These are phyloP conservation scores for Cladosporium phlei DNA, from an alignment of 2,329 filamentous ascomycete species.

Conservation along the genomic window DNA sequence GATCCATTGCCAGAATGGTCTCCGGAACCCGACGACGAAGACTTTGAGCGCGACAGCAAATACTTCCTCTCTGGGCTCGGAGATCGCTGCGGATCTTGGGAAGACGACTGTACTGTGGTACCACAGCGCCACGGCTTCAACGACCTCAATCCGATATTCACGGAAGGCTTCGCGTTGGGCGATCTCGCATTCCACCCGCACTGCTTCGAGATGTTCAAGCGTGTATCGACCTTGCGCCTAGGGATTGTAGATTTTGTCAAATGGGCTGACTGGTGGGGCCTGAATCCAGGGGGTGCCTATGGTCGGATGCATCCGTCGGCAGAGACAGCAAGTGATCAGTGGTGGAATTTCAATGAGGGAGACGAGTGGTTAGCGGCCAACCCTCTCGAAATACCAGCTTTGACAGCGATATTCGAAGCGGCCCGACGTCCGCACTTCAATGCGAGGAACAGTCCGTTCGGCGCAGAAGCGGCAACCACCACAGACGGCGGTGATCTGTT, in stretches of 20 bases:
- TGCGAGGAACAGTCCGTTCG: neutral
- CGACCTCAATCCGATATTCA: neutral
- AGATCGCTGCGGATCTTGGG: neutral
- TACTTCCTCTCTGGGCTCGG: slow-evolving; percentile 13
- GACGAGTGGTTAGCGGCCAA: neutral
- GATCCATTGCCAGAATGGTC: too few species aligned
- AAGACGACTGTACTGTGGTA: neutral
- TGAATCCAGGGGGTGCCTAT: too few species aligned
- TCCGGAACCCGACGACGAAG: slow-evolving; percentile 8
- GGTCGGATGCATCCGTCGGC: too few species aligned
- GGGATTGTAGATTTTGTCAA: slow-evolving; percentile 6
- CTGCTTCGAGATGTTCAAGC: slow-evolving; percentile 17
- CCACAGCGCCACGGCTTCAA: slow-evolving; percentile 13
- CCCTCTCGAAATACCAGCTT: neutral
- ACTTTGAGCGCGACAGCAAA: slow-evolving; percentile 8
- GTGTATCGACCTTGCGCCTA: neutral
- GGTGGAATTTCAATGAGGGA: slow-evolving; percentile 3
- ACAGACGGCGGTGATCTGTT: neutral
- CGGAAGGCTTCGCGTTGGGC: neutral
- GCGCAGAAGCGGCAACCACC: too few species aligned
- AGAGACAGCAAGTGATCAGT: slow-evolving; percentile 2
- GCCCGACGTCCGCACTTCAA: neutral
- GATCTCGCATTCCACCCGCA: slow-evolving; percentile 18
- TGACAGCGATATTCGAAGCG: neutral
- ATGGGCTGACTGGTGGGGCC: slow-evolving; percentile 14